Conservation (phyloP, 2,329 filamentous ascomycete genomes). For the Trichocomaceae sp. region DNA sequence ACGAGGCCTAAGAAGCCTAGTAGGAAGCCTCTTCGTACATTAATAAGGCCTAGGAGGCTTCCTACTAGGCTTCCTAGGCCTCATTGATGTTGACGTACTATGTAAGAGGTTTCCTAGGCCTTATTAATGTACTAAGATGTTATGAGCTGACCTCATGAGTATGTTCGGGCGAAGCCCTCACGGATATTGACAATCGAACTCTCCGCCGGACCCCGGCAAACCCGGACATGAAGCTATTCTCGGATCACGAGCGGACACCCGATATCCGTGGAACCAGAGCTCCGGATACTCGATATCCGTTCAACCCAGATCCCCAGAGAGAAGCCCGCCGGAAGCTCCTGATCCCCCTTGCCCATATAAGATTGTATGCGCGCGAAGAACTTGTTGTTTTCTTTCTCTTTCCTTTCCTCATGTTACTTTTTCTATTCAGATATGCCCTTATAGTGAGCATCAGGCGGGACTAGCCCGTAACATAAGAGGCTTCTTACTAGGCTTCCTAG, state of each 20-base stretch:
- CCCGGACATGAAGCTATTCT: too few species aligned
- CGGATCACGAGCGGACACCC: too few species aligned
- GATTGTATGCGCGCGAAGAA: neutral
- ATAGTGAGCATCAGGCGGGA: neutral
- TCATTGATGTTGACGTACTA: too few species aligned
- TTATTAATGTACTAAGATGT: too few species aligned
- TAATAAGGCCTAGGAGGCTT: too few species aligned
- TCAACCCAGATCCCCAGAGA: neutral
- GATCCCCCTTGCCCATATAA: neutral
- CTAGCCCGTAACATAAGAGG: neutral
- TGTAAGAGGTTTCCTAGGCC: too few species aligned
- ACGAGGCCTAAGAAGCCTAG: too few species aligned
- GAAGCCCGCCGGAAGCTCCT: neutral
- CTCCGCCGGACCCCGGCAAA: neutral
- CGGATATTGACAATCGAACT: neutral
- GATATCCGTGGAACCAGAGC: too few species aligned
- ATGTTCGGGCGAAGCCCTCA: neutral
- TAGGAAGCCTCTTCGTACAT: too few species aligned
- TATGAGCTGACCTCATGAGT: neutral
- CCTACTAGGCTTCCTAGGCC: too few species aligned
- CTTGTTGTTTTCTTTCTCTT: neutral
- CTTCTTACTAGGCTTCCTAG: too few species aligned
- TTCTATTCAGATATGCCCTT: neutral
- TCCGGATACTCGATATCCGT: too few species aligned
- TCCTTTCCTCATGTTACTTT: neutral